Base-by-base conservation (phyloP, 2,329 filamentous ascomycete genomes). In the Lachnellula subtilissima region DNA sequence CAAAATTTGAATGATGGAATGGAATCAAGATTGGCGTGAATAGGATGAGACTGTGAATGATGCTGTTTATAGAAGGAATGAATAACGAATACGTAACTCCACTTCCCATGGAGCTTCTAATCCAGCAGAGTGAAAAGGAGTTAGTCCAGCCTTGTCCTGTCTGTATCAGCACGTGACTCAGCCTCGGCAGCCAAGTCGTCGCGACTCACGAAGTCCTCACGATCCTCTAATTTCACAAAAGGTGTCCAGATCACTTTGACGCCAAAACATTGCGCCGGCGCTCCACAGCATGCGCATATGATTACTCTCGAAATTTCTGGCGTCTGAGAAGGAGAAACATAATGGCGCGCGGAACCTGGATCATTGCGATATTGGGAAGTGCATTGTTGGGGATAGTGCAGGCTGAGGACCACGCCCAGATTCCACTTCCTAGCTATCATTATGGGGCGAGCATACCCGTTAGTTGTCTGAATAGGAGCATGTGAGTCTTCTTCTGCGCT, bases 381-480 rank as follows among this genome's bases (percentile, higher is more conserved):
- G 28, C 28, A 8, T 28, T 51, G 37, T 15, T 57, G 48, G 56
- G 51, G 43, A 43, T 39, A 28, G 57, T 36, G 14, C 48, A 50
- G 7, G 59, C 55, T 5, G 57, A 64, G 48, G 63, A 65, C 48
- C 67, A 68, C 40, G 57, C 49, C 40, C 62, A 57, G 47, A 62
- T 69, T 12, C 67, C 67, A 14, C 23, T 85, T 46, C 82, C 83
- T 0, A 84, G 82, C 28, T 86, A 86, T 67, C 80, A 82, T 65
- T 87, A 86, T 67, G 84, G 84, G 64, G 85, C 86, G 14, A 72
- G 81, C 11, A 86, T 91, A 58, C 78, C 79, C 39, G 84, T 91
- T 19, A 85, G 86, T 67, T 91, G 87, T 75, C 81, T 91, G 77
- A 87, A 88, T 67, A 79, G 87, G 58, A 88, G 84, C 71, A 81